Conservation (phyloP, 148 eudicot genomes). For the Camellia japonica region DNA sequence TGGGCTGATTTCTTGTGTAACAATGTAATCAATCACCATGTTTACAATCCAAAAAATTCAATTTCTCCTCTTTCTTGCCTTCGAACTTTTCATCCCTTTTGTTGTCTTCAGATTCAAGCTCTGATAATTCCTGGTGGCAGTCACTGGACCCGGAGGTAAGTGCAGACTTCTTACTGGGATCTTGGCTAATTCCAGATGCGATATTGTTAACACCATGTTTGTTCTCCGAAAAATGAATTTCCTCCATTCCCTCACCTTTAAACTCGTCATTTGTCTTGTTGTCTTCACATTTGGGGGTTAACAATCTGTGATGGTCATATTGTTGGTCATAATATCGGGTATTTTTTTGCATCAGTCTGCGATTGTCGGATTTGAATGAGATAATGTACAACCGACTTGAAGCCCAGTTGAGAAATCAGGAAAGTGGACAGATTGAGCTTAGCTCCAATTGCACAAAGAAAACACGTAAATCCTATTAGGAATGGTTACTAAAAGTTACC, state of each 20-base stretch:
- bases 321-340: slow-evolving; percentile 11
- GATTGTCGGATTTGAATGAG: slow-evolving; percentile 63
- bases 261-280: slow-evolving; percentile 6
- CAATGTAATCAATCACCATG: not conserved
- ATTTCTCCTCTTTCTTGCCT: slow-evolving; percentile 9
- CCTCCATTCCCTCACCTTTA: slow-evolving; percentile 8
- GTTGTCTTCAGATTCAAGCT: slow-evolving; percentile 17
- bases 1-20: not conserved
- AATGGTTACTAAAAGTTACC: slow-evolving; percentile 29
- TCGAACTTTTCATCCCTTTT: slow-evolving; percentile 9
- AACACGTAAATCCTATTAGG: not conserved
- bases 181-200: not conserved
- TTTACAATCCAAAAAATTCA: not conserved
- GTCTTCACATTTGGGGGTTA: slow-evolving; percentile 13
- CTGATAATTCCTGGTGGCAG: not conserved
- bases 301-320: slow-evolving; percentile 6
- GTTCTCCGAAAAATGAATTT: not conserved
- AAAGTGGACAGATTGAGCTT: slow-evolving; percentile 8
- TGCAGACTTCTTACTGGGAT: not conserved
- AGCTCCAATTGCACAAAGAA: not conserved
- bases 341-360: slow-evolving; percentile 32
- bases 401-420: slow-evolving; percentile 66
- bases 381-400: slow-evolving; percentile 89
- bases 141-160: not conserved
- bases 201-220: not conserved